These are phyloP conservation scores for Neoascochyta sp. DNA, from an alignment of 2,329 filamentous ascomycete species.

Conservation along the genomic window DNA sequence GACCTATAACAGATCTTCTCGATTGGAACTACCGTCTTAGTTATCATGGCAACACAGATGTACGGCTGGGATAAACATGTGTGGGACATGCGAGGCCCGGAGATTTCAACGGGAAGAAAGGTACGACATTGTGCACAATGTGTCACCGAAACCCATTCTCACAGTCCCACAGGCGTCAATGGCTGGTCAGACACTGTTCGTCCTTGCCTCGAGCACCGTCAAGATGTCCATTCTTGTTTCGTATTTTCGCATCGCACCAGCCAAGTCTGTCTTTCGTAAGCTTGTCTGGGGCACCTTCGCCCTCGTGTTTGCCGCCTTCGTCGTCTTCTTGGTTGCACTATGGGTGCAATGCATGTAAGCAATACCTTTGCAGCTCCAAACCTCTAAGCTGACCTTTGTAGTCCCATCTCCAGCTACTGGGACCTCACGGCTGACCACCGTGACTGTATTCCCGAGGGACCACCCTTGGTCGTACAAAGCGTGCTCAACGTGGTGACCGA, in stretches of 20 bases:
- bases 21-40: conserved; percentile 30
- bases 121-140: conserved; percentile 18
- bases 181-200: conserved; percentile 38
- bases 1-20: conserved; percentile 29
- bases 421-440: conserved; percentile 33
- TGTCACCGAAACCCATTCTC: conserved; percentile 17
- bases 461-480: conserved; percentile 42
- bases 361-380: too few species aligned
- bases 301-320: conserved; percentile 33
- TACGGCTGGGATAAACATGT: conserved; percentile 41
- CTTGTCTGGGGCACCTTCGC: conserved; percentile 36
- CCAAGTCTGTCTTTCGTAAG: conserved; percentile 38
- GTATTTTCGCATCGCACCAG: conserved; percentile 41
- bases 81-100: conserved; percentile 31
- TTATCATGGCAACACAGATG: conserved; percentile 35
- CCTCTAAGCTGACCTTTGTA: conserved; percentile 30
- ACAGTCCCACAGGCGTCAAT: conserved; percentile 34
- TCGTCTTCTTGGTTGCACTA: conserved; percentile 37
- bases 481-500: conserved; percentile 46
- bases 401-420: conserved; percentile 47
- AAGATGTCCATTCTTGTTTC: conserved; percentile 40
- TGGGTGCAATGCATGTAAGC: conserved; percentile 40
- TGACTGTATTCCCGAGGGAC: conserved; percentile 46
- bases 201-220: conserved; percentile 37
- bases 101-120: conserved; percentile 35